Evolutionary conservation across 202 grass and related monocot species (phyloP), one percentile per base, ranked within the genome.

Genomic region (Cymbopogon flexuosus): DNA sequence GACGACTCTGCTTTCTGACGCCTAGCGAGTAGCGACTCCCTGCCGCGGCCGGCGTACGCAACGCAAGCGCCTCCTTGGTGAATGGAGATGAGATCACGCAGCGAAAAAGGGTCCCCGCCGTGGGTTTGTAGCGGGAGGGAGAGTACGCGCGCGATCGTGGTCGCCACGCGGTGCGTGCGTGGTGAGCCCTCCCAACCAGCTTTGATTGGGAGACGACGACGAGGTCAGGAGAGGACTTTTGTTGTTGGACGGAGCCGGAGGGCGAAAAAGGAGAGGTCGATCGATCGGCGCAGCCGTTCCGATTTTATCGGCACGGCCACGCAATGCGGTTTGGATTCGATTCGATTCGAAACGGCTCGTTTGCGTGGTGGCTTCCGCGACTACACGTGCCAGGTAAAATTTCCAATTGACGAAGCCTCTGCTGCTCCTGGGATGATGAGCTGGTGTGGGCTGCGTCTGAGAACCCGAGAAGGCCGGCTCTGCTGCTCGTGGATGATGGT

Each of bases 381-480:
- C 27, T 56, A 49, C 46, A 16, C 46, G 46, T 18, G 46, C 46
- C 46, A 49, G 46, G 46, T 16, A 49, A 45, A 49, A 49, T 49
- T 18, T 1, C 46, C 46, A 49, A 51, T n/a, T 7, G 47, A 18
- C 43, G 16, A n/a, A n/a, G 10, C 1, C 6, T 5, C 22, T 68
- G 35, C 36, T 67, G 15, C 22, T 31, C 61, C 60, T 69, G 30
- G 85, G 80, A 1, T 19, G 80, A 1, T 19, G 24, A 14, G 82
- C 12, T n/a, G 66, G 36, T 66, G 54, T 51, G 74, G 18, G 16
- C 47, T 51, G 60, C 72, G 81, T 27, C 87, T 84, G 87, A 89
- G 82, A 77, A 72, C 58, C 78, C 87, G 78, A 89, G 81, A 63
- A 67, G 65, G 87, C 87, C 86, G 27, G 58, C 19, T 18, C 65